phyloP scores from a whole-genome alignment of 768 basidiomycete genomes.

The Coprinopsis cinerea region DNA sequence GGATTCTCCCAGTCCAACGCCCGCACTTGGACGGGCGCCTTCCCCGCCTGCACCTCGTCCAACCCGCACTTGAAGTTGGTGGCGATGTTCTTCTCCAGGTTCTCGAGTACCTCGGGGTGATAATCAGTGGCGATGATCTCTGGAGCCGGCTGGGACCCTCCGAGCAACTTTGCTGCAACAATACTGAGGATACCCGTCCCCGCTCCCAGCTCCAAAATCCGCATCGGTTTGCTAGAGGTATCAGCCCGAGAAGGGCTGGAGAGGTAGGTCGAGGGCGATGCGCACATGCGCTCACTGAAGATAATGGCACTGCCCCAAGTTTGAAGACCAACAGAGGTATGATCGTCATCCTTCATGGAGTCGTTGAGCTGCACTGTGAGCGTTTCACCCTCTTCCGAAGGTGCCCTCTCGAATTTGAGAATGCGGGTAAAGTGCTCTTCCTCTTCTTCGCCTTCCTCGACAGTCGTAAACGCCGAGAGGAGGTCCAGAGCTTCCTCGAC shows the following conservation, averaged over 20 bases:
- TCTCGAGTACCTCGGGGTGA: conserved; percentile 67
- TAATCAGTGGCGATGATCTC: conserved; percentile 70
- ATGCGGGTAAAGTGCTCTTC: conserved; percentile 42
- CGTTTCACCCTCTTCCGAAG: conserved; percentile 3
- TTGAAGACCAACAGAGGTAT: conserved; percentile 78
- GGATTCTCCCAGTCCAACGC: conserved; percentile 64
- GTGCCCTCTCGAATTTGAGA: conserved; percentile 38
- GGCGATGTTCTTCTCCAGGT: conserved; percentile 54
- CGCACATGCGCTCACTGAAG: conserved; percentile 58
- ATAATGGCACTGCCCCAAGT: conserved; percentile 80
- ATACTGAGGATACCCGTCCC: conserved; percentile 85
- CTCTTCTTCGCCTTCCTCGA: conserved; percentile 34
- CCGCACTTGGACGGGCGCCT: conserved; percentile 33
- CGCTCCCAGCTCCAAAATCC: conserved; percentile 77
- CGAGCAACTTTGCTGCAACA: conserved; percentile 39
- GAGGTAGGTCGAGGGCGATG: conserved; percentile 34
- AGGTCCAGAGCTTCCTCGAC: conserved; percentile 55
- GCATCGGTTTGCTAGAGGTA: conserved; percentile 18
- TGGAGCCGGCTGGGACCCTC: conserved; percentile 15
- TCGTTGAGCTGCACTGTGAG: conserved; percentile 62
- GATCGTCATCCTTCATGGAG: conserved; percentile 57
- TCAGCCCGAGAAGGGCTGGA: conserved; percentile 6
- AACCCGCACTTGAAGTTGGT: conserved; percentile 34
- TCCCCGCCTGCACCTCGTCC: conserved; percentile 1
- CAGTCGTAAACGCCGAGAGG: conserved; percentile 46